phyloP scores from a whole-genome alignment of 2,329 filamentous ascomycete species.

The Trichoderma sp. region DNA sequence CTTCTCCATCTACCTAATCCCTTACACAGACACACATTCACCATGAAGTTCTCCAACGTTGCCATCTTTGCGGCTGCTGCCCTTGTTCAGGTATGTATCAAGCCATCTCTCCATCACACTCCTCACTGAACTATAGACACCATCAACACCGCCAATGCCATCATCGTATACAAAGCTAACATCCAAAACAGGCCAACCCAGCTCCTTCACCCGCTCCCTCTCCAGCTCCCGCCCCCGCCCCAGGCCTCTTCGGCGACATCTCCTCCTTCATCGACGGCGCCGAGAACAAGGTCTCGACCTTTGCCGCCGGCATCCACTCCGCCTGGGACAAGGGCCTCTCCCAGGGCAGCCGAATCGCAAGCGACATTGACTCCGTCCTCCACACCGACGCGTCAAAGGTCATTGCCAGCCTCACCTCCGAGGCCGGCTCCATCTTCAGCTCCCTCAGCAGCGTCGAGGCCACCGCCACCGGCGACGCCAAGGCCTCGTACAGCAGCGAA shows the following conservation, averaged over 20 bases:
- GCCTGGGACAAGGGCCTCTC: constrained; percentile 21
- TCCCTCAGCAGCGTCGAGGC: constrained; percentile 30
- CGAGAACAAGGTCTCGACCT: constrained; percentile 18
- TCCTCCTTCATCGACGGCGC: constrained; percentile 25
- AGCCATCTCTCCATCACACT: background rate
- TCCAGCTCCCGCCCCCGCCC: constrained; percentile 23
- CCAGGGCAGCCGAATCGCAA: constrained; percentile 16
- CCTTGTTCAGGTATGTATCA: constrained; percentile 34
- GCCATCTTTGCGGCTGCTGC: constrained; percentile 38
- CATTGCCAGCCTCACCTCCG: constrained; percentile 27
- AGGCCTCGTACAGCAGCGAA: constrained; percentile 31
- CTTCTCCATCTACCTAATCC: background rate
- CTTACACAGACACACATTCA: constrained; percentile 21
- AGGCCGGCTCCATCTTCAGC: constrained; percentile 32
- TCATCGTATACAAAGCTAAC: background rate
- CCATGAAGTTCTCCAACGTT: constrained; percentile 44
- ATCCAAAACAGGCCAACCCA: background rate
- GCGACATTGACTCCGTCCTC: constrained; percentile 17
- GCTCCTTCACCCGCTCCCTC: constrained; percentile 22
- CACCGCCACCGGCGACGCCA: constrained; percentile 29
- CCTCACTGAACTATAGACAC: background rate
- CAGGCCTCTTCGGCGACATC: constrained; percentile 25
- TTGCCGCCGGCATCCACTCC: constrained; percentile 13
- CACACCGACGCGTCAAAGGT: constrained; percentile 24
- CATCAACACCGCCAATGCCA: no score